These are phyloP conservation scores for Striga asiatica DNA, from an alignment of 257 asterid genomes.

Conservation along the genomic window DNA sequence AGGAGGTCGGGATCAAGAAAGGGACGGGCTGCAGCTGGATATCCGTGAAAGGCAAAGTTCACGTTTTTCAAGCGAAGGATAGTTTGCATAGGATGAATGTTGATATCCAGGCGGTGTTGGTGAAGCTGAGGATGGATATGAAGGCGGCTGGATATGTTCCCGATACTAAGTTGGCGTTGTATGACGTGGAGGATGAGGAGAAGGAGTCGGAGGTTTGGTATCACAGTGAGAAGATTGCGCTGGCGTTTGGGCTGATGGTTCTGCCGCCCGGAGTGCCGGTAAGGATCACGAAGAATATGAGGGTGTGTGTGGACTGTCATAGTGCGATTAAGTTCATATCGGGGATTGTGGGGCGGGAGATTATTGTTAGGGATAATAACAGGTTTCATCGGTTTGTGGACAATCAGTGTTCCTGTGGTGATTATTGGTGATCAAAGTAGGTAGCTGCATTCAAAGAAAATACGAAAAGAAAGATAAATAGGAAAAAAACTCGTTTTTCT, in stretches of 20 bases:
- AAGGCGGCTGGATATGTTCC: conserved; percentile 68
- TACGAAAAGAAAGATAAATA: no score
- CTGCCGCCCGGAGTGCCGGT: conserved; percentile 64
- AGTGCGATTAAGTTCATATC: conserved; percentile 75
- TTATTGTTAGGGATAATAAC: conserved; percentile 65
- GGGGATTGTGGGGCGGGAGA: conserved; percentile 57
- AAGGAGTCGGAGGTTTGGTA: conserved; percentile 76
- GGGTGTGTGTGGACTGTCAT: conserved; percentile 89
- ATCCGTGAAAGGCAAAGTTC: conserved; percentile 45
- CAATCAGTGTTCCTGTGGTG: conserved; percentile 65
- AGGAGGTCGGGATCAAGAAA: conserved; percentile 72
- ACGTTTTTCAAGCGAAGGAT: conserved; percentile 82
- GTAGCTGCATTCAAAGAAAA: no score
- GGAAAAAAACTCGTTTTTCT: no score
- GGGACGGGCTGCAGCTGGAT: conserved; percentile 81
- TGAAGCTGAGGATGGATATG: conserved; percentile 43
- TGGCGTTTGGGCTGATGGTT: conserved; percentile 70
- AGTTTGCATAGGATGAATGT: conserved; percentile 37
- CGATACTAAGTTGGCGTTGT: conserved; percentile 50
- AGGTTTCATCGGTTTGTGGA: conserved; percentile 60
- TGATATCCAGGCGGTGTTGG: conserved; percentile 66
- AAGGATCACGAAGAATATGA: conserved; percentile 70
- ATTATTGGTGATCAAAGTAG: conserved; percentile 82
- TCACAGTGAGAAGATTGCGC: conserved; percentile 86
- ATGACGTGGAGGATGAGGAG: conserved; percentile 82